phyloP scores from a whole-genome alignment of 2,329 filamentous ascomycete genomes.

The Mycosphaerelloides madeirae region DNA sequence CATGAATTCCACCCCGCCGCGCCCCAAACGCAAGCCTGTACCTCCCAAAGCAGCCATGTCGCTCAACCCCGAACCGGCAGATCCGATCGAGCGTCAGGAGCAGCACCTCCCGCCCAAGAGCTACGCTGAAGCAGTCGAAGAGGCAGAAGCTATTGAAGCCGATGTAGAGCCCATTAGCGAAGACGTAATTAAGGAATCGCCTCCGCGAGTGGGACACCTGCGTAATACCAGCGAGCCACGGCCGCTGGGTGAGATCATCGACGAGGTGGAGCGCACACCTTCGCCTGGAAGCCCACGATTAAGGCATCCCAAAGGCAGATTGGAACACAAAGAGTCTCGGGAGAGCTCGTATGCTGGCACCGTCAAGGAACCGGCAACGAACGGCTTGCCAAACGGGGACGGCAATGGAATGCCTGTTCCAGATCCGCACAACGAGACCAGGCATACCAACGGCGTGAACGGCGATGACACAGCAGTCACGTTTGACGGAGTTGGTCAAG shows the following conservation, averaged over 20 bases:
- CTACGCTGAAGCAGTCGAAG: constrained; percentile 39
- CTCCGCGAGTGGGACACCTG: constrained; percentile 22
- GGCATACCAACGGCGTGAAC: constrained; percentile 9
- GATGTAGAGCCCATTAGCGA: constrained; percentile 18
- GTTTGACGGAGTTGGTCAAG: constrained; percentile 27
- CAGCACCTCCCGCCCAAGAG: constrained; percentile 40
- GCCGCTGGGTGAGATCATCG: constrained; percentile 32
- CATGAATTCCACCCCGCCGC: no score
- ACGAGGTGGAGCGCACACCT: constrained; percentile 26
- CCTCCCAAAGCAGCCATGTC: constrained; percentile 30
- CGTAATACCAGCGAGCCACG: constrained; percentile 30
- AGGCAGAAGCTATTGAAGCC: constrained; percentile 20
- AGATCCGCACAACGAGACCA: constrained; percentile 3
- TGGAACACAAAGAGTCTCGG: constrained; percentile 21
- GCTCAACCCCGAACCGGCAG: constrained; percentile 39
- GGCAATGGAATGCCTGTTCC: constrained; percentile 15
- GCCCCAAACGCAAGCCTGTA: no score
- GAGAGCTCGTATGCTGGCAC: constrained; percentile 21
- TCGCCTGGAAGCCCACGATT: constrained; percentile 29
- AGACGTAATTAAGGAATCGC: constrained; percentile 33
- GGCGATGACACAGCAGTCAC: constrained; percentile 16
- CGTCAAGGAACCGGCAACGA: constrained; percentile 18
- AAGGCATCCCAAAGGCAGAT: constrained; percentile 25
- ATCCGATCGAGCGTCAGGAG: constrained; percentile 36
- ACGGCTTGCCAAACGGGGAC: constrained; percentile 18